These are phyloP conservation scores for Claviceps sp. DNA, from an alignment of 2,329 filamentous ascomycete species.

Conservation along the genomic window DNA sequence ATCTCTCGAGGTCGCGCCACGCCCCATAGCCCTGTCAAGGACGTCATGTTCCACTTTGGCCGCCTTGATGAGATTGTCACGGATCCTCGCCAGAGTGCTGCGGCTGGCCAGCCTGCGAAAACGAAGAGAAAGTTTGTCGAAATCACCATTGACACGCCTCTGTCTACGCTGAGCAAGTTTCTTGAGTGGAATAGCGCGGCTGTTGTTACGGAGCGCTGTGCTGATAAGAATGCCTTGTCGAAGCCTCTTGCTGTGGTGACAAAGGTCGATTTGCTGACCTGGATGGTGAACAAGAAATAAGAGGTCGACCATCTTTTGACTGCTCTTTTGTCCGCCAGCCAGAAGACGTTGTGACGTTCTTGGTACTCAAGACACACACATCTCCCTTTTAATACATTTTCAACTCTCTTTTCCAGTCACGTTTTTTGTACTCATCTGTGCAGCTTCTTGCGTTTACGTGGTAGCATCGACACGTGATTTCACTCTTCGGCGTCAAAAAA, in stretches of 20 bases:
- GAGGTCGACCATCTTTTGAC: background rate
- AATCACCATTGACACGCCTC: conserved; percentile 80
- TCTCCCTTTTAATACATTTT: background rate
- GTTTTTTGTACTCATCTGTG: background rate
- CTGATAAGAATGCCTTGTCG: conserved; percentile 39
- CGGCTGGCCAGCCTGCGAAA: conserved; percentile 21
- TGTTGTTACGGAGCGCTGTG: conserved; percentile 69
- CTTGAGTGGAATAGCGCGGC: conserved; percentile 98
- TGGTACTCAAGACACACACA: too few species aligned
- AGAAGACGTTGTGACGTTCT: too few species aligned
- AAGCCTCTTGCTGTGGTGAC: conserved; percentile 87
- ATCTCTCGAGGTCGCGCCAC: conserved; percentile 73
- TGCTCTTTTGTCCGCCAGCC: background rate
- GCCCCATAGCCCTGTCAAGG: conserved; percentile 57
- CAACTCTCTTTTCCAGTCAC: background rate
- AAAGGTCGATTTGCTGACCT: conserved; percentile 89
- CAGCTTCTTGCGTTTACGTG: too few species aligned
- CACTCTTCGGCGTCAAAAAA: too few species aligned
- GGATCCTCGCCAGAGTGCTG: conserved; percentile 57
- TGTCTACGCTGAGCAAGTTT: conserved; percentile 76
- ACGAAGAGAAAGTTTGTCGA: conserved; percentile 69
- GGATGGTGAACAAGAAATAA: conserved; percentile 59
- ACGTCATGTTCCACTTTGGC: conserved; percentile 95
- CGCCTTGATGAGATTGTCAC: conserved; percentile 80
- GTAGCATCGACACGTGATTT: too few species aligned